These are phyloP conservation scores for Macaranga tanarius DNA, from an alignment of 441 rosid genomes.

Conservation along the genomic window DNA sequence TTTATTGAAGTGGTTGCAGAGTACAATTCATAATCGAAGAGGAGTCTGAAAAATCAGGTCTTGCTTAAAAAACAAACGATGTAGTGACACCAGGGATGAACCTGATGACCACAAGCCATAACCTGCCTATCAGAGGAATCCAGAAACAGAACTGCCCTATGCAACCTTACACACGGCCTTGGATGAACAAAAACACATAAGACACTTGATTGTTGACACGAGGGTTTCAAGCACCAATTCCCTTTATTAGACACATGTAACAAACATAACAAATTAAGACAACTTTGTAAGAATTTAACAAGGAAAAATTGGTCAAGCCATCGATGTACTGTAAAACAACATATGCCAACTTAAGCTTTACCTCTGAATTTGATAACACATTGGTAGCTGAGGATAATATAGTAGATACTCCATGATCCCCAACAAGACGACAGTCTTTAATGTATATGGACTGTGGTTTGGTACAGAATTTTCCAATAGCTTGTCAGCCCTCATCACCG, in stretches of 20 bases:
- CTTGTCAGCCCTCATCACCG: constrained; percentile 80
- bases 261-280: constrained; percentile 7
- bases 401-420: constrained; percentile 84
- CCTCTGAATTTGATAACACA: constrained; percentile 51
- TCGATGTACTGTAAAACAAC: constrained; percentile 9
- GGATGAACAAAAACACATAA: neutral
- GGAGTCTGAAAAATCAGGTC: constrained; percentile 26
- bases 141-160: constrained; percentile 24
- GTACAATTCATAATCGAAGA: constrained; percentile 34
- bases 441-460: constrained; percentile 65
- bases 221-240: too few relatives aligned
- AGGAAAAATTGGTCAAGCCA: constrained; percentile 22
- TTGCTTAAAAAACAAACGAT: constrained; percentile 27
- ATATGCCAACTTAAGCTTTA: constrained; percentile 49
- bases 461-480: constrained; percentile 65
- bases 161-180: constrained; percentile 24
- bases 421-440: constrained; percentile 88
- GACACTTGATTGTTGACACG: neutral
- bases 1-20: constrained; percentile 24
- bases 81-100: constrained; percentile 21
- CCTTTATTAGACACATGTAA: neutral
- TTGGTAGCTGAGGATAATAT: constrained; percentile 65
- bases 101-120: constrained; percentile 19
- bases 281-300: constrained; percentile 24
- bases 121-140: constrained; percentile 19